Evolutionary conservation across 352 stramenopile genomes (phyloP).

Genomic region (Globisporangium okanoganense): DNA sequence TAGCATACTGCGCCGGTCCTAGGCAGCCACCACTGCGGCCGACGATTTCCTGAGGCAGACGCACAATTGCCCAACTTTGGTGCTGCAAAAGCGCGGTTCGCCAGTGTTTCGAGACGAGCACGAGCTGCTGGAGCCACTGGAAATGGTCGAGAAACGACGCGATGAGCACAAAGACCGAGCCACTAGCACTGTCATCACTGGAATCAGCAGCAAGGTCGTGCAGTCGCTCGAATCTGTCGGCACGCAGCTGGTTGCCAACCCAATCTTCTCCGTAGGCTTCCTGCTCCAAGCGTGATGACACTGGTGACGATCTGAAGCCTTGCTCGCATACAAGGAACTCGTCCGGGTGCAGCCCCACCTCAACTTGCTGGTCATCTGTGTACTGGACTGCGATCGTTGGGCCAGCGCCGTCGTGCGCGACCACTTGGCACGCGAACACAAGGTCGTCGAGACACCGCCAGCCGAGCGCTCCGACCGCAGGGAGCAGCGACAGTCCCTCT

Average conservation of each 20-base stretch:
- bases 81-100: constrained; percentile 1
- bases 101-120: constrained; percentile 13
- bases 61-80: constrained; percentile 13
- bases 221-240: neutral
- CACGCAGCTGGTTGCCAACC: neutral
- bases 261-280: neutral
- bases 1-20: neutral
- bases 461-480: constrained; percentile 12
- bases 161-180: neutral
- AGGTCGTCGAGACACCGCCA: constrained; percentile 26
- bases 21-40: neutral
- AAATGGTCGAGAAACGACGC: constrained; percentile 19
- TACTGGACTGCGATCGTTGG: constrained; percentile 24
- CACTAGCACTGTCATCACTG: neutral
- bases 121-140: constrained; percentile 16
- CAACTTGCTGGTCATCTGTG: constrained; percentile 22
- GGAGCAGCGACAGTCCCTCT: neutral
- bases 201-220: neutral
- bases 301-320: neutral
- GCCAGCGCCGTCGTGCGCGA: constrained; percentile 7
- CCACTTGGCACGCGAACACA: constrained; percentile 25
- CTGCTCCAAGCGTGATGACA: neutral
- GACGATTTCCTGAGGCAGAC: neutral
- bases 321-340: constrained; percentile 16
- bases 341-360: constrained; percentile 18